A percentile compares a stretch with the other conserved stretches of the same genome.
phyloP scores from a whole-genome alignment of 768 basidiomycete species.

The Leucosporidium scottii region DNA sequence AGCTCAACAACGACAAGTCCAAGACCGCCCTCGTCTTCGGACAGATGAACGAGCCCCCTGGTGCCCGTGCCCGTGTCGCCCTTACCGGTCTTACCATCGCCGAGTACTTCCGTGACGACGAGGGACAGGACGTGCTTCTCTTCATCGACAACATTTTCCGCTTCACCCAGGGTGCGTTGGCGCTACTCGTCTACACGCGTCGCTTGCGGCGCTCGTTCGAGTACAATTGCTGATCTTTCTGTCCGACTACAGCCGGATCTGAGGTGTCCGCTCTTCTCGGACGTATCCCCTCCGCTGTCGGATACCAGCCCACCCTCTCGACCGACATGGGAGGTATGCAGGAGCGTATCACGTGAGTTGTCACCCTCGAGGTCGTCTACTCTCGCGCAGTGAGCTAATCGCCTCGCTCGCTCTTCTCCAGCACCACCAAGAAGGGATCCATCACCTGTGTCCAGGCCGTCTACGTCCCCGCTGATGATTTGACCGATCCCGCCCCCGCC shows the following conservation, averaged over 20 bases:
- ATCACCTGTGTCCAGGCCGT: conserved; percentile 99
- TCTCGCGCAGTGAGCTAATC: neutral
- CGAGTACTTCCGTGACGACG: conserved; percentile 99
- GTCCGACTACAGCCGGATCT: conserved; percentile 66
- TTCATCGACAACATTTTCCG: conserved; percentile 99
- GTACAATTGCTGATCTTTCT: neutral
- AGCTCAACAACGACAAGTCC: conserved; percentile 90
- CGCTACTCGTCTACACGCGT: neutral
- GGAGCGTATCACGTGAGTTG: conserved; percentile 66
- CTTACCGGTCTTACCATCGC: conserved; percentile 98
- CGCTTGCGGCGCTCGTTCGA: neutral
- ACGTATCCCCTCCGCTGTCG: conserved; percentile 99
- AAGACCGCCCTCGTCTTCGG: conserved; percentile 99
- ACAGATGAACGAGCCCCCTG: conserved; percentile 99
- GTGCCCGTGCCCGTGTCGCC: conserved; percentile 99
- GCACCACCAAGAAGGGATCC: conserved; percentile 99
- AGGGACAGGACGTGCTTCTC: conserved; percentile 98
- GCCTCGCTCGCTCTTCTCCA: conserved; percentile 39
- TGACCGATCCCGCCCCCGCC: conserved; percentile 99
- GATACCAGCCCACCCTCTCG: conserved; percentile 99
- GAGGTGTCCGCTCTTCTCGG: conserved; percentile 99
- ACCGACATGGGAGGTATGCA: conserved; percentile 99
- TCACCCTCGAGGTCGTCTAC: too few relatives aligned
- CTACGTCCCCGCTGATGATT: conserved; percentile 99
- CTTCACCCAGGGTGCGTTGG: conserved; percentile 71